A percentile compares a stretch with the other conserved stretches of the same genome.
Evolutionary conservation across 192 early-diverging fungal species (phyloP).

Genomic region (Backusella liffmaniae): DNA sequence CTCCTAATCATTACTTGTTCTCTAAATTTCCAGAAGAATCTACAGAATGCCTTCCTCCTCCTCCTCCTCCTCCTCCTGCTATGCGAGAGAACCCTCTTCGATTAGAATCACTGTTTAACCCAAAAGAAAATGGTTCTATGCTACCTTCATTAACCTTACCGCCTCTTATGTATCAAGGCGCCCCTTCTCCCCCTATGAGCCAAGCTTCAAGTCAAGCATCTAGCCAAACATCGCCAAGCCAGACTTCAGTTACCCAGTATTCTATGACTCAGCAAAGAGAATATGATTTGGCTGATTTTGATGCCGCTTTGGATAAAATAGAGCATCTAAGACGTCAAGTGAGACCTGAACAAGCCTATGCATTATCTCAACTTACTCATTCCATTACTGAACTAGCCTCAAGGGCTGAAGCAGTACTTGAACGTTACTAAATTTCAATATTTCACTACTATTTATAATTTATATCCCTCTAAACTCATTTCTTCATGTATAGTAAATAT

Average conservation of each 20-base stretch:
- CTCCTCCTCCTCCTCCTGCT: neutral
- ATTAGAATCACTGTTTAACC: conserved; percentile 16
- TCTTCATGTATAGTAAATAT: neutral
- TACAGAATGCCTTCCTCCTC: neutral
- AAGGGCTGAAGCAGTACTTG: conserved; percentile 6
- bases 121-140: neutral
- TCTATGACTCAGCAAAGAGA: neutral
- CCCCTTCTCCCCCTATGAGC: conserved; percentile 3
- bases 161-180: neutral
- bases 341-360: conserved; percentile 14
- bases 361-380: conserved; percentile 20
- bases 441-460: neutral
- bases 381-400: conserved; percentile 7
- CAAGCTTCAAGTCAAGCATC: neutral
- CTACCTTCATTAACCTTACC: conserved; percentile 1
- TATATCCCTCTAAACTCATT: neutral
- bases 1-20: neutral
- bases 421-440: neutral
- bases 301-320: conserved; percentile 4
- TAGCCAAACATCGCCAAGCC: neutral
- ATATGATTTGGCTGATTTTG: conserved; percentile 14
- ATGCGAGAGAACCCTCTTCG: neutral
- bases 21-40: neutral
- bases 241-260: neutral
- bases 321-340: conserved; percentile 9